Evolutionary conservation across 2,329 filamentous ascomycete species (phyloP), one percentile per base, ranked within the genome.

Genomic region (Pleoardoris graminearum): DNA sequence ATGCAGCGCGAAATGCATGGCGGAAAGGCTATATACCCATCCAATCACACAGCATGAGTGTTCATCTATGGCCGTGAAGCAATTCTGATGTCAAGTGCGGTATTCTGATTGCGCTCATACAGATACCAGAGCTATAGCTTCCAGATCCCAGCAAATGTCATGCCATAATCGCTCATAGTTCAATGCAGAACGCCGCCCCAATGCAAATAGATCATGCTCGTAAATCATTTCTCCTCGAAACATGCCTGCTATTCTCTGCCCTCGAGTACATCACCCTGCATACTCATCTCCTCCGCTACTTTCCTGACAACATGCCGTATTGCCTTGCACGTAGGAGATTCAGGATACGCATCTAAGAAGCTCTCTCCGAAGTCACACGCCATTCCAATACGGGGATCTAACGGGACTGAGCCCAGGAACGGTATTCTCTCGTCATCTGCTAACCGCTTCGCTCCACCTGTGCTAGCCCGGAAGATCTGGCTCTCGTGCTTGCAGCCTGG

Each of bases 321-420:
- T 3, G 93, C 92, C 61, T 82, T 79, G 67, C 91, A 96, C 1
- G 94, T 92, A 29, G 94, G 93, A 61, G 91, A 96, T 63, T 97
- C 92, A 0, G 93, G 91, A 73, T 91, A 99, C 21, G 86, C 87
- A 68, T 97, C 92, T 68, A 97, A 89, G 75, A 95, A 99, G 74
- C 91, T 97, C 82, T 99, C 94, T 4, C 95, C 94, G 73, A 90
- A 97, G 73, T 99, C 94, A 68, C 93, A 97, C 2, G 92, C 88
- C 89, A 97, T 95, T 7, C 94, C 90, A 61, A 99, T 96, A 57
- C 93, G 81, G 3, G 94, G 93, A 68, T 99, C 94, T 47, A 99
- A 77, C 32, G 94, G 94, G 11, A 99, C 92, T 11, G 89, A 83
- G 0, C 94, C 94, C 22, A 99, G 75, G 71, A 96, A 99, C 0